Evolutionary conservation across 495 filamentous ascomycete genomes (phyloP), one percentile per base, ranked within the genome.

Genomic region (Viridothelium virens): DNA sequence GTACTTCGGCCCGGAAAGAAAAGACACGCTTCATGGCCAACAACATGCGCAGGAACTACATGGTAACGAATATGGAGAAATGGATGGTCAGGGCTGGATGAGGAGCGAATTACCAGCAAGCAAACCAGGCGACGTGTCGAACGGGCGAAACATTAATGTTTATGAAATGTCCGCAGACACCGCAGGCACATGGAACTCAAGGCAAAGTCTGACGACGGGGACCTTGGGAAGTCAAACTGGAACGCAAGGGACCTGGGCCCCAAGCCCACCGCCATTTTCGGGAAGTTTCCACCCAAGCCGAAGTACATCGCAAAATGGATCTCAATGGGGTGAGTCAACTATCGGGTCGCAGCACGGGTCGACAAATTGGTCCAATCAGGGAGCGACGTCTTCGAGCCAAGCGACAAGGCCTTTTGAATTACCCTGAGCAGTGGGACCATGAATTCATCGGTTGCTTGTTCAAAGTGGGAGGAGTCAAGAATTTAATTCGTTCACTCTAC

Each of bases 321-420:
- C 48, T n/a, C 53, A 59, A 9, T 59, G 25, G 31, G 53, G 53
- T 2, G 25, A 7, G 11, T 59, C 53, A 14, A 18, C 53, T 2
- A 34, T 34, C 53, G 53, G 53, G 36, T 59, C 53, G 2, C 53
- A 59, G 53, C 31, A 59, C 31, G 53, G 53, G 2, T 59, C 53
- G 31, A 34, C 53, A 10, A 59, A 18, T 9, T 36, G 7, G 31
- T 59, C 53, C 5, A 59, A 11, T 59, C 31, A 59, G 7, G 53
- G 53, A 7, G 25, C 18, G 18, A 36, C 53, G 7, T 59, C 33
- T 36, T 59, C 53, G 25, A 33, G 25, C 36, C 53, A 59, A 6
- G 25, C 33, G 31, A 34, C 53, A 36, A 59, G 11, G 31, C 53
- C 53, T 59, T 36, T 34, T 36, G 53, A 59, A 36, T 36, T 59